Evolutionary conservation across 73 alveolate species (phyloP).

Genomic region (Breviolum minutum): DNA sequence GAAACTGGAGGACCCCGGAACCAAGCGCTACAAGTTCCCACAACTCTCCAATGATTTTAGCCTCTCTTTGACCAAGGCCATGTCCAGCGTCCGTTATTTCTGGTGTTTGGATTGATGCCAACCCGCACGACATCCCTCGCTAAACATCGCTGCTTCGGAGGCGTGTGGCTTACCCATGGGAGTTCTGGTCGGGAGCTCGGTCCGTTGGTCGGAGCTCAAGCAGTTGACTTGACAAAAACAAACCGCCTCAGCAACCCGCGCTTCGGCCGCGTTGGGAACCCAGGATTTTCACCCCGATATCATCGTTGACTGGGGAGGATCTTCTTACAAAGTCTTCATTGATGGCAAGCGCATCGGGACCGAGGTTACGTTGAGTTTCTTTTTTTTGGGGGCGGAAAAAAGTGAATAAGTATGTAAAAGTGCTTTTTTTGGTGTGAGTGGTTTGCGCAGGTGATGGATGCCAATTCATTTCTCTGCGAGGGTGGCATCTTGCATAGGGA

Average conservation of each 20-base stretch:
- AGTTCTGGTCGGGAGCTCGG: constrained; percentile 26
- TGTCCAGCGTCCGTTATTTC: neutral
- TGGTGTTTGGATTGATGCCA: no score
- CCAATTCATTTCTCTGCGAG: constrained; percentile 76
- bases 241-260: neutral
- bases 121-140: neutral
- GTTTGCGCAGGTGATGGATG: constrained; percentile 82
- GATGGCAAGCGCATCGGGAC: constrained; percentile 91
- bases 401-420: neutral
- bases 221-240: no score
- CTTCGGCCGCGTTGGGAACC: neutral
- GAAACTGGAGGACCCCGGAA: constrained; percentile 68
- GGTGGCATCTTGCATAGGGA: constrained; percentile 77
- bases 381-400: neutral
- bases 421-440: neutral
- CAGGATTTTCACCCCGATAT: constrained; percentile 84
- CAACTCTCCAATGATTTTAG: constrained; percentile 90
- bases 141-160: constrained; percentile 14
- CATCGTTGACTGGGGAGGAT: constrained; percentile 93
- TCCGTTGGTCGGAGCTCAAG: no score
- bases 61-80: constrained; percentile 90
- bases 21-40: constrained; percentile 87
- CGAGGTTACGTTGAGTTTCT: neutral
- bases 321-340: constrained; percentile 80
- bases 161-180: constrained; percentile 80